Percentiles rank a stretch among this genome's conserved stretches.
phyloP scores from a whole-genome alignment of 1,139 yeast species.

The Hyphopichia burtonii region DNA sequence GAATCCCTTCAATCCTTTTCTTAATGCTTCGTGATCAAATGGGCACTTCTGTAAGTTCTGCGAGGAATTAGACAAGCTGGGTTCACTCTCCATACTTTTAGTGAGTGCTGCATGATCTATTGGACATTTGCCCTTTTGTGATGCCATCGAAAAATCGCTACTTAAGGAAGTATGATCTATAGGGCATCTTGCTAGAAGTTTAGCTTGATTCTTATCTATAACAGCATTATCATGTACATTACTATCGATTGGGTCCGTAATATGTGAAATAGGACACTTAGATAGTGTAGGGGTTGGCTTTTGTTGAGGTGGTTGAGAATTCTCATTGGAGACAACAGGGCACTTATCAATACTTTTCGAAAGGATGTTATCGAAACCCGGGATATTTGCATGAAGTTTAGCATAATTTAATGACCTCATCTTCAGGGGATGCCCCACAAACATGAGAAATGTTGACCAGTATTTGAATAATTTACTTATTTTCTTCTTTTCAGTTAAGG shows the following conservation, averaged over 20 bases:
- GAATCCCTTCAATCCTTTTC: constrained; percentile 13
- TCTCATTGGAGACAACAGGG: constrained; percentile 10
- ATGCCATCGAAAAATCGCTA: neutral
- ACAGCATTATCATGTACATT: neutral
- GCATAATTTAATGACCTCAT: constrained; percentile 31
- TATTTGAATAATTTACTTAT: constrained; percentile 30
- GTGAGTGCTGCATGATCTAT: neutral
- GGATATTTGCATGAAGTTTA: constrained; percentile 34
- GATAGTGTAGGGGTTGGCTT: neutral
- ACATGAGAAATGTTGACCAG: constrained; percentile 44
- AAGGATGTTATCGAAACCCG: constrained; percentile 19
- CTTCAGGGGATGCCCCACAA: constrained; percentile 30
- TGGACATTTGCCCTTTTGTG: neutral
- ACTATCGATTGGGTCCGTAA: constrained; percentile 22
- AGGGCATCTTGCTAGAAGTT: constrained; percentile 16
- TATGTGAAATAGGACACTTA: constrained; percentile 32
- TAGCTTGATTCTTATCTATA: constrained; percentile 1
- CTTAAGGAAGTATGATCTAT: constrained; percentile 10
- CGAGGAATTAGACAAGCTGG: neutral
- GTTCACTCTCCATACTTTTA: neutral
- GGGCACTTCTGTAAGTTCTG: constrained; percentile 28
- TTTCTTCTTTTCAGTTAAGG: constrained; percentile 18
- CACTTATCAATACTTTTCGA: constrained; percentile 8
- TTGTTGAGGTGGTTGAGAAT: constrained; percentile 2
- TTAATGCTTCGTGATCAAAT: constrained; percentile 26